phyloP scores from a whole-genome alignment of 2,329 filamentous ascomycete species.

The Sclerotinia spermophila region DNA sequence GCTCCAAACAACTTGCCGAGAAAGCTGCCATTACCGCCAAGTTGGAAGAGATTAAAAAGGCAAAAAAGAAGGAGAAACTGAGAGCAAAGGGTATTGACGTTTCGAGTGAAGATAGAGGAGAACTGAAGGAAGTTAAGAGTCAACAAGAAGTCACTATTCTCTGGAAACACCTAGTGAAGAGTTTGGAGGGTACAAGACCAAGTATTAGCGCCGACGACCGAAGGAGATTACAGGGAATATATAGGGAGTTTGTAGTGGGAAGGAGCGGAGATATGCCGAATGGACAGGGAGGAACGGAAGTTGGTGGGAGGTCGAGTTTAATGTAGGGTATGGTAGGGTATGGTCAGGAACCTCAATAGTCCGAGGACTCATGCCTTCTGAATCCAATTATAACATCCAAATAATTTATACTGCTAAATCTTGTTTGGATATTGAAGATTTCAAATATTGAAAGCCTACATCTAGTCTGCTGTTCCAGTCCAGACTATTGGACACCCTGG shows the following conservation, averaged over 20 bases:
- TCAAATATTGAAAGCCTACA: neutral
- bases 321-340: conserved; percentile 52
- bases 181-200: conserved; percentile 70
- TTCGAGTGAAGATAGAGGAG: conserved; percentile 25
- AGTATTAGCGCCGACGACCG: conserved; percentile 81
- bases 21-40: conserved; percentile 77
- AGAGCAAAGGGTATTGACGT: conserved; percentile 28
- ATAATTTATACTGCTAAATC: neutral
- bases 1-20: conserved; percentile 61
- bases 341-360: neutral
- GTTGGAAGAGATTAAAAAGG: conserved; percentile 71
- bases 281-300: conserved; percentile 85
- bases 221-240: conserved; percentile 72
- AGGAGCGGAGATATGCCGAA: conserved; percentile 93
- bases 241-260: conserved; percentile 87
- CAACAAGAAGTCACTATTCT: conserved; percentile 72
- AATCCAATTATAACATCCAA: neutral
- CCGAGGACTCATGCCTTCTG: neutral
- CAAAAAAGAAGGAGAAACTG: conserved; percentile 47
- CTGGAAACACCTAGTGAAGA: conserved; percentile 79
- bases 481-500: neutral
- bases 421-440: too few relatives aligned
- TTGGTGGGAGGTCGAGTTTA: conserved; percentile 87
- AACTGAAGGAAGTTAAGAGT: conserved; percentile 44
- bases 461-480: neutral